Conservation (phyloP, 1,139 yeast genomes). For the Suhomyces chickasaworum region DNA sequence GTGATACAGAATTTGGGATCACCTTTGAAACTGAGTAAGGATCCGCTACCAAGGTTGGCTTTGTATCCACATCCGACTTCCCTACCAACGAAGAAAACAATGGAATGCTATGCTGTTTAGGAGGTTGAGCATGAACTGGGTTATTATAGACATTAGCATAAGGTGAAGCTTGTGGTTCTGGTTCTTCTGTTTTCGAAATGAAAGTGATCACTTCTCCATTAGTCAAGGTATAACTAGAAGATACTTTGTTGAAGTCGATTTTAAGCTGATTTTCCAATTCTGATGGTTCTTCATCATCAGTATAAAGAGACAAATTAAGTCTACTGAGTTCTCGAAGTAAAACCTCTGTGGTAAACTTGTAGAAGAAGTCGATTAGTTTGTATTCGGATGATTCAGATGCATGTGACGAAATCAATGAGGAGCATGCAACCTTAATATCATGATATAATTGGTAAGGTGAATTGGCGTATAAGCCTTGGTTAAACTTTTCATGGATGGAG, state of each 20-base stretch:
- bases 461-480: slow-evolving; percentile 34
- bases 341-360: slow-evolving; percentile 68
- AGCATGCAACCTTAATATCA: slow-evolving; percentile 69
- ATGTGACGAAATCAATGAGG: slow-evolving; percentile 48
- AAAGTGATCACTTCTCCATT: slow-evolving; percentile 64
- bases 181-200: slow-evolving; percentile 36
- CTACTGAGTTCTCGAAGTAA: slow-evolving; percentile 70
- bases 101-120: slow-evolving; percentile 50
- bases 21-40: slow-evolving; percentile 60
- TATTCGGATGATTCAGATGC: slow-evolving; percentile 62
- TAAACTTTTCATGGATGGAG: slow-evolving; percentile 25
- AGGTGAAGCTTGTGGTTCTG: slow-evolving; percentile 19
- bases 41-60: slow-evolving; percentile 61
- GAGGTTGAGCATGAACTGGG: slow-evolving; percentile 25
- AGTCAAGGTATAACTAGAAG: slow-evolving; percentile 55
- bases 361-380: slow-evolving; percentile 63
- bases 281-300: slow-evolving; percentile 21
- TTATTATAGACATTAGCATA: slow-evolving; percentile 23
- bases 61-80: slow-evolving; percentile 67
- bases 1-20: slow-evolving; percentile 49
- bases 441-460: slow-evolving; percentile 62
- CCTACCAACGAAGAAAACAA: slow-evolving; percentile 67
- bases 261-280: slow-evolving; percentile 36
- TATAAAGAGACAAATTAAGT: slow-evolving; percentile 26
- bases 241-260: slow-evolving; percentile 69